Conservation (phyloP, 2,329 filamentous ascomycete genomes). For the Chalaropsis ovoidea region DNA sequence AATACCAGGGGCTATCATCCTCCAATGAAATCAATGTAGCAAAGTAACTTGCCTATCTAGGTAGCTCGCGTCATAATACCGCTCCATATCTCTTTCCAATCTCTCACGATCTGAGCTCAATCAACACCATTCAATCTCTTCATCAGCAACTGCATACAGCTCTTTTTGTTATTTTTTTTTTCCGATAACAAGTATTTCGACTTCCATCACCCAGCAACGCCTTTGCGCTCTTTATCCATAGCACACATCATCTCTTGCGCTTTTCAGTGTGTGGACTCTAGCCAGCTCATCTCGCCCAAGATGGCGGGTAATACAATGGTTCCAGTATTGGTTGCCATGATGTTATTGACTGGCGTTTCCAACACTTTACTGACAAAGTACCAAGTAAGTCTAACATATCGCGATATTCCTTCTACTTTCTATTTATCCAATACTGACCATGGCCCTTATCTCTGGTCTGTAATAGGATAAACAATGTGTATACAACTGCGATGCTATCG, state of each 20-base stretch:
- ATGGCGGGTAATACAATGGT: constrained; percentile 67
- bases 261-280: not conserved
- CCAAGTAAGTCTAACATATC: constrained; percentile 49
- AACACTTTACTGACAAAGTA: constrained; percentile 97
- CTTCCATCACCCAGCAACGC: not conserved
- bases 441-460: not conserved
- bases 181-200: too few species aligned
- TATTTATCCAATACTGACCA: not conserved
- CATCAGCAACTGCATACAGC: too few species aligned
- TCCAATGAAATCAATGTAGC: not conserved
- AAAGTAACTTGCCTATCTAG: not conserved
- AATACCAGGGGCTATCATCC: not conserved
- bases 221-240: not conserved
- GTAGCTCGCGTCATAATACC: not conserved
- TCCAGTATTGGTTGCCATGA: constrained; percentile 84
- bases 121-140: too few species aligned
- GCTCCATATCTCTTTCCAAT: too few species aligned
- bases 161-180: too few species aligned
- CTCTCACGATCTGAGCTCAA: too few species aligned
- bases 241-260: not conserved
- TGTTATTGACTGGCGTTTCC: constrained; percentile 90
- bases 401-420: not conserved
- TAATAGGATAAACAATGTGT: constrained; percentile 90
- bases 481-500: constrained; percentile 65
- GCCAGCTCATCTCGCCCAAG: constrained; percentile 23